Evolutionary conservation across 768 basidiomycete genomes (phyloP).

Genomic region (Termitomyces sp.): DNA sequence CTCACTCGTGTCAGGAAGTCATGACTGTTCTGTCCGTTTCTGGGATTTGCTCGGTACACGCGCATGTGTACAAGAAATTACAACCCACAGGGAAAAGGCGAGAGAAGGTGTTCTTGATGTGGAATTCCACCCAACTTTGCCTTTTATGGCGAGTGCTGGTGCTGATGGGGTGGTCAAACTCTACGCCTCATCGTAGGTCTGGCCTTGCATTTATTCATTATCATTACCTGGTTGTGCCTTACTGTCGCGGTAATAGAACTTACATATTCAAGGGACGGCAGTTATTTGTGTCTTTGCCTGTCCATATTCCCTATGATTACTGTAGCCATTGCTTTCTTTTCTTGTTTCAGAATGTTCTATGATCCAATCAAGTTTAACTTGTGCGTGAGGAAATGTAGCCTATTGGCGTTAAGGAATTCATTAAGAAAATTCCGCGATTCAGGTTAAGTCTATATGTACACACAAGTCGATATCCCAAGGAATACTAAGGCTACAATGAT

Average conservation of each 20-base stretch:
- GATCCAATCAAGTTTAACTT: conserved; percentile 1
- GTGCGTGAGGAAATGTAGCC: background rate
- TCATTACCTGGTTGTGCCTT: conserved; percentile 2
- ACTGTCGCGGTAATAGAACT: conserved; percentile 23
- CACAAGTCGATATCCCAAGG: background rate
- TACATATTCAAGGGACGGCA: conserved; percentile 28
- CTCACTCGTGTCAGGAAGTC: conserved; percentile 82
- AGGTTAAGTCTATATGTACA: conserved; percentile 1
- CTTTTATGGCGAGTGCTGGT: conserved; percentile 91
- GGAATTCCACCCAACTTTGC: conserved; percentile 75
- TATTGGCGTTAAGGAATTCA: background rate
- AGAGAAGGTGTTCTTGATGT: conserved; percentile 89
- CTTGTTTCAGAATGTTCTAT: conserved; percentile 14
- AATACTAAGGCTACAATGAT: conserved; percentile 34
- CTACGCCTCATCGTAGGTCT: conserved; percentile 73
- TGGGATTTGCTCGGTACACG: conserved; percentile 86
- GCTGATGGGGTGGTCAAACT: conserved; percentile 92
- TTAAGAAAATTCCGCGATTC: background rate
- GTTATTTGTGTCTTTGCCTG: conserved; percentile 15
- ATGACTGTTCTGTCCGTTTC: conserved; percentile 91
- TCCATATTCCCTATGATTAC: conserved; percentile 19
- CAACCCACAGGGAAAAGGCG: conserved; percentile 84
- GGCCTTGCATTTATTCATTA: background rate
- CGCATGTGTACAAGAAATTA: conserved; percentile 84
- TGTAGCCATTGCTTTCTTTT: conserved; percentile 21